Base-by-base conservation (phyloP, 257 asterid genomes). In the Gardenia jasminoides region DNA sequence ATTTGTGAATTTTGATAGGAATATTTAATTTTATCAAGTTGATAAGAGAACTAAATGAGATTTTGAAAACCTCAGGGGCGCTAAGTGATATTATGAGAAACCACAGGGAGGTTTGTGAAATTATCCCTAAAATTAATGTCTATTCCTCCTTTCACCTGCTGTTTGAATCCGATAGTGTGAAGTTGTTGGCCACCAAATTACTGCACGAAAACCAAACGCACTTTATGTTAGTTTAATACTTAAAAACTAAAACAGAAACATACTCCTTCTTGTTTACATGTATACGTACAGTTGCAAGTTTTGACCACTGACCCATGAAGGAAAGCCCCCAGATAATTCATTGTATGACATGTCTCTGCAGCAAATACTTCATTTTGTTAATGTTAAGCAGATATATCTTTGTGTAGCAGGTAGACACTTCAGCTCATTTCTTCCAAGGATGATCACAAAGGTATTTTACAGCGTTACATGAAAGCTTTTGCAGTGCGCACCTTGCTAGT, bases 291-390 rank as follows among this genome's bases (percentile, higher is more conserved):
- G 84, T 80, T 90, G 90, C 59, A 91, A 75, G 79, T 81, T 80
- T 77, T 7, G 79, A 52, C 81, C 83, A 77, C 64, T 70, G 79
- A 78, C 72, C 97, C 98, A 94, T 77, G 97, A 82, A 79, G 98
- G 97, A 74, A 91, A 79, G 83, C 84, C 87, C 78, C 98, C 97
- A 73, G 96, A 88, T 76, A 94, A 77, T 65, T 81, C 90, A 71
- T 92, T 92, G 90, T 90, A 92, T 17, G 97, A 91, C 58, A 92
- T 77, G 80, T 94, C 97, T 79, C 97, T 94, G 86, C 81, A 79
- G 28, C 72, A 79, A 75, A 54, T 39, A 41, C n/a, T 7, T 47
- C 56, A 67, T 12, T 4, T 28, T n/a, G 28, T 28, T 48, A 70
- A 70, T 26, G 46, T 33, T 65, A 75, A 61, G 43, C 28, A 65